A percentile compares a stretch with the other conserved stretches of the same genome.
Conservation (phyloP, 352 stramenopile species). For the Phytophthora constricta region DNA sequence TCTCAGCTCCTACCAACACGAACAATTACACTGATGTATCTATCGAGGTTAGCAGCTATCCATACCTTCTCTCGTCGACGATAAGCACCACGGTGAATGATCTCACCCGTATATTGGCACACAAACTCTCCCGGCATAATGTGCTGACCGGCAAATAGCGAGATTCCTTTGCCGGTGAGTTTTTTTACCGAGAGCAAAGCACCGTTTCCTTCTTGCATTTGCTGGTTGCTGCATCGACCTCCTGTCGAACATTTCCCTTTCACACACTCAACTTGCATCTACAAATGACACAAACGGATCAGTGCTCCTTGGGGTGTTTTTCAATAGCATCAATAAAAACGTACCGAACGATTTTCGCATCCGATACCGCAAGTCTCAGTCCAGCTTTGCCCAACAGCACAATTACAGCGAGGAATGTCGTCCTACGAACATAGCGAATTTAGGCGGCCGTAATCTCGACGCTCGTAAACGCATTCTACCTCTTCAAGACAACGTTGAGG, state of each 20-base stretch:
- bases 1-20: not conserved
- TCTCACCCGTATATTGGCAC: constrained; percentile 13
- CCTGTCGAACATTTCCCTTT: not conserved
- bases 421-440: constrained; percentile 4
- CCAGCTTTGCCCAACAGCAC: not conserved
- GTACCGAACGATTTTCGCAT: constrained; percentile 15
- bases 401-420: constrained; percentile 15
- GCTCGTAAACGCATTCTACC: too few species aligned
- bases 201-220: constrained; percentile 8
- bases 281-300: not conserved
- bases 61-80: constrained; percentile 3
- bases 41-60: not conserved
- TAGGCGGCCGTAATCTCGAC: too few species aligned
- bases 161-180: constrained; percentile 6
- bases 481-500: constrained; percentile 1
- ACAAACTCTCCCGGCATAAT: constrained; percentile 8
- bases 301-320: not conserved
- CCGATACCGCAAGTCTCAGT: not conserved
- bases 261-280: constrained; percentile 22
- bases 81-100: not conserved
- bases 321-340: not conserved
- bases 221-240: constrained; percentile 16
- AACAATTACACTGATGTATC: not conserved
- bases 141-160: not conserved
- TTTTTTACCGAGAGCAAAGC: constrained; percentile 5